Evolutionary conservation across 495 filamentous ascomycete genomes (phyloP), one percentile per base, ranked within the genome.

Genomic region (Usnea hakonensis): DNA sequence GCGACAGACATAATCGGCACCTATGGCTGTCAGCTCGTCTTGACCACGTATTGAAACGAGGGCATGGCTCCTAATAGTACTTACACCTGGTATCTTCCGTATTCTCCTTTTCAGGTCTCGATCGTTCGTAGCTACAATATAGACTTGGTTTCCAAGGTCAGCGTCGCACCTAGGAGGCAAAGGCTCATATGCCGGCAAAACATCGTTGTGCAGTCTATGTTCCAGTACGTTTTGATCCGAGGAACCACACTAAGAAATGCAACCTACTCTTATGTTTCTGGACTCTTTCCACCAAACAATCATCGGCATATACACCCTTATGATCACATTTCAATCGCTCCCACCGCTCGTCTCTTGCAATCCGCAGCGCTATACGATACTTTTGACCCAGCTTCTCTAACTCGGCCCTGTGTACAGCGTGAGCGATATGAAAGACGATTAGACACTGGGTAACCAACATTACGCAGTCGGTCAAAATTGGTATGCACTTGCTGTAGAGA

Each of bases 311-410:
- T 3, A 86, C 86, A 14, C 92, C 92, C 73, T 88, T 87, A 74
- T 97, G 93, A 68, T 90, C 87, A 71, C 93, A 97, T 65, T 84
- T 81, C 38, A 96, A 69, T 55, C 92, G 76, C 69, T 92, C 86
- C 78, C 90, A 97, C 58, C 94, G 75, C 68, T 95, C 90, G 70
- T 98, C 95, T 61, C 91, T 83, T n/a, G 95, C 94, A 55, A 96
- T 90, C 62, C 90, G 82, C 60, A 97, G 70, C 1, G 94, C 94
- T 60, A 97, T 86, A 16, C 93, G 78, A 76, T 96, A 98, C 70
- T 90, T 90, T 26, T 83, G 83, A 2, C 94, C 94, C 11, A 98
- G 80, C 70, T 96, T 96, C 70, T 98, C 91, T 60, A 98, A 76
- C 70, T 97, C 94, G 50, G 85, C 87, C 62, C 37, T 57, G 23